Evolutionary conservation across 345 rosid genomes (phyloP).

Genomic region (Eucalyptus viminalis): DNA sequence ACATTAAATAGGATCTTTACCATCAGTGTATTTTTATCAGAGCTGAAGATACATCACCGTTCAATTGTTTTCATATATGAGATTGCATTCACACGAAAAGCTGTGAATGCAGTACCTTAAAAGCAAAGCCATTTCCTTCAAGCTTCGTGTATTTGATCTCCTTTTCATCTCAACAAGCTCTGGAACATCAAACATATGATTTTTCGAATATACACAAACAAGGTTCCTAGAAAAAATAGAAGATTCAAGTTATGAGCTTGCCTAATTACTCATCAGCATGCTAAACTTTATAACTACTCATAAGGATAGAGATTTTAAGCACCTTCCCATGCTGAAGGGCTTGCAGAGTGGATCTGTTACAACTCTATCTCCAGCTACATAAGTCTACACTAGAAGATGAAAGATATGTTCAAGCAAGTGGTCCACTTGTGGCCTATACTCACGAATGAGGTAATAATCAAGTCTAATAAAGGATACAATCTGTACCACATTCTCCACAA

Average conservation of each 20-base stretch:
- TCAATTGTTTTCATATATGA: background rate
- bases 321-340: slow-evolving; percentile 99
- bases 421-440: background rate
- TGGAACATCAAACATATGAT: slow-evolving; percentile 86
- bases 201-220: slow-evolving; percentile 91
- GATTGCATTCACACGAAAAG: background rate
- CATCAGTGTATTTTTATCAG: background rate
- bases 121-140: slow-evolving; percentile 92
- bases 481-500: slow-evolving; percentile 65
- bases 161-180: slow-evolving; percentile 84
- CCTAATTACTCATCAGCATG: background rate
- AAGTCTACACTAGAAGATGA: slow-evolving; percentile 38
- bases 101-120: slow-evolving; percentile 41
- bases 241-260: background rate
- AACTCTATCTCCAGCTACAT: slow-evolving; percentile 97
- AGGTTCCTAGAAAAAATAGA: slow-evolving; percentile 50
- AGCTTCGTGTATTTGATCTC: slow-evolving; percentile 80
- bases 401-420: slow-evolving; percentile 2
- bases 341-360: slow-evolving; percentile 93
- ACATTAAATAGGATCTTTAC: background rate
- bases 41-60: background rate
- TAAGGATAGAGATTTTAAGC: background rate
- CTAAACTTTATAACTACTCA: background rate
- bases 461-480: background rate
- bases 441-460: background rate